Evolutionary conservation across 495 filamentous ascomycete genomes (phyloP).

Genomic region (Daldinia decipiens): DNA sequence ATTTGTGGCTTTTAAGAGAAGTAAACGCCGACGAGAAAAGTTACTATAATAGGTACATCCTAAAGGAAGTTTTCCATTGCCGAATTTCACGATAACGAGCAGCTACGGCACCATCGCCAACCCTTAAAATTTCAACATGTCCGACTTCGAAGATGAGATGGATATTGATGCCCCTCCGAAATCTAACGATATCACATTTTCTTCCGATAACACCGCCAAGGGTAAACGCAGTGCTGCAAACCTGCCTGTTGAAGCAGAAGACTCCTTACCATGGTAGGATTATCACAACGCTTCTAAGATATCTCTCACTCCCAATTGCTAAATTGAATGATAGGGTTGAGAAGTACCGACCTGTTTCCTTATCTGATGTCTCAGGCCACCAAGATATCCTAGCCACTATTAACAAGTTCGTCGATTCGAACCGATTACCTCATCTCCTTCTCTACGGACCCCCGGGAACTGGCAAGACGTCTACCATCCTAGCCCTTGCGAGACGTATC

Average conservation of each 20-base stretch:
- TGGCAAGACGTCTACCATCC: conserved; percentile 96
- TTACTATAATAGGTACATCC: neutral
- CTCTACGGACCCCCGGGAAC: conserved; percentile 98
- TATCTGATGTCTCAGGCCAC: conserved; percentile 96
- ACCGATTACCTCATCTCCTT: conserved; percentile 94
- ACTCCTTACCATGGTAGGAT: conserved; percentile 89
- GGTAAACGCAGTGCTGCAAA: conserved; percentile 93
- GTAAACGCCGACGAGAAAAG: neutral
- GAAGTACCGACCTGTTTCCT: conserved; percentile 90
- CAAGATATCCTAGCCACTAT: conserved; percentile 97
- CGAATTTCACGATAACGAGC: neutral
- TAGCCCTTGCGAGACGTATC: conserved; percentile 88
- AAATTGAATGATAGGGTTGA: conserved; percentile 77
- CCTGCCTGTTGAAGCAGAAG: conserved; percentile 90
- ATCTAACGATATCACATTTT: conserved; percentile 68
- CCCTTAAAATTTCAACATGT: conserved; percentile 65
- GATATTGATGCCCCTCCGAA: conserved; percentile 77
- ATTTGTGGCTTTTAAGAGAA: neutral
- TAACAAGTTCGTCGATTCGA: conserved; percentile 93
- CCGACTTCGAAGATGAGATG: conserved; percentile 91
- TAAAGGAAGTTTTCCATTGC: neutral
- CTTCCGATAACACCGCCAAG: conserved; percentile 74
- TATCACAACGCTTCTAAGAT: neutral
- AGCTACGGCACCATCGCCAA: neutral
- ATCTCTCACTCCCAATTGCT: conserved; percentile 3